Evolutionary conservation across 495 filamentous ascomycete species (phyloP), one percentile per base, ranked within the genome.

Genomic region (Lasiosphaeriaceae sp.): DNA sequence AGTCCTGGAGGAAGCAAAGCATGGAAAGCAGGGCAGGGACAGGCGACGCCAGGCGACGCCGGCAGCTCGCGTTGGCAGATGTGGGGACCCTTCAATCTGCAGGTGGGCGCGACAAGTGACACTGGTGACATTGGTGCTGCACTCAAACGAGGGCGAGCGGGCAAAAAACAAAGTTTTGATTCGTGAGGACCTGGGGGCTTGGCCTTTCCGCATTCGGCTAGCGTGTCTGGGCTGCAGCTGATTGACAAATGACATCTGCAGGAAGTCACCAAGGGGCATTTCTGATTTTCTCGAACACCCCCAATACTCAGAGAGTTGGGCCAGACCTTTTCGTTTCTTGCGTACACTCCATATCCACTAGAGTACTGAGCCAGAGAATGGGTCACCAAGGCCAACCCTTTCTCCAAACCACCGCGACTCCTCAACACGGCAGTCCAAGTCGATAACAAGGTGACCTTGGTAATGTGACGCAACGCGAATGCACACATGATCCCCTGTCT

Each of bases 61-160:
- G n/a, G 55, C 48, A 52, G 24, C 49, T 58, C 48, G 49, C 41
- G 41, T 47, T 58, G 55, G 39, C 49, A 52, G 34, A 43, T 34
- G 48, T 52, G 49, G 48, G 39, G 50, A 52, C 35, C 34, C 45
- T 47, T 26, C 24, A 5, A 12, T 17, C 54, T 49, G 46, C 44
- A 34, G 29, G 34, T 21, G 45, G 20, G 46, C 45, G 46, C 34
- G 45, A 17, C 26, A 52, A 8, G 20, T 29, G 14, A 43, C n/a
- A n/a, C n/a, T n/a, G n/a, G 26, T 31, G 26, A 31, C 26, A 31
- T 46, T 34, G 48, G 44, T 48, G 44, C 43, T 16, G 47, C 29
- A 47, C 52, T 19, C 52, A 45, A 24, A 29, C 23, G 19, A 31
- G 26, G 17, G 39, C 39, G n/a, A 43, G 39, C 39, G n/a, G 2